Base-by-base conservation (phyloP, 345 rosid species). In the Hevea brasiliensis region DNA sequence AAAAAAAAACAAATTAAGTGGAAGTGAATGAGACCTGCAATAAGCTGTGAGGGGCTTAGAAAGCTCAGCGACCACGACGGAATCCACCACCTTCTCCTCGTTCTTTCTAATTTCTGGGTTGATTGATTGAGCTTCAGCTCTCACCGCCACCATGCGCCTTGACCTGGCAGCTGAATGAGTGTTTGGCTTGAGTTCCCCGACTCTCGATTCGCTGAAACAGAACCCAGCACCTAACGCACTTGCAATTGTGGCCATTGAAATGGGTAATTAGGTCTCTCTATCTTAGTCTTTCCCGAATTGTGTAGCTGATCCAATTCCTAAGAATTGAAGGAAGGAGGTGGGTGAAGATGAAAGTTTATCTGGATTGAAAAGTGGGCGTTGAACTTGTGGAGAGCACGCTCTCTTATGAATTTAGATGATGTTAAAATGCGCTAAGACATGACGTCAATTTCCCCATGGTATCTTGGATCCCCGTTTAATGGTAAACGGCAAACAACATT, bases 1-100 rank as follows among this genome's bases (percentile, higher is more conserved):
- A 32, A 32, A 32, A 32, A 47, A 15, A 47, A 44, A 44, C 8
- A 44, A 44, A 44, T 44, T 12, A 48, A 15, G n/a, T 24, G 3
- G 7, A 56, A 73, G 17, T n/a, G 32, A 67, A 71, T 5, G 64
- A 23, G 72, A 93, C 98, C 93, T 87, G 90, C 97, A 93, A 72
- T 91, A 91, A 40, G 98, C 83, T 53, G 93, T 91, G 69, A 91
- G 90, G 57, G 89, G 88, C 81, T 89, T 92, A 60, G 97, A 76
- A 70, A 94, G 97, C 73, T 93, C 97, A 18, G 91, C 79, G 67
- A 88, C 87, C 0, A 85, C 74, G 8, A 91, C 91, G 3, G 98
- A 70, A 76, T 91, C 97, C 66, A 91, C 98, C 7, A 94, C 98
- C 63, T 92, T 94, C 21, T 84, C 95, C 58, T 92, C 98, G n/a